These are phyloP conservation scores for Nannochloris sp. DNA, from an alignment of 139 green algal species.

Conservation along the genomic window DNA sequence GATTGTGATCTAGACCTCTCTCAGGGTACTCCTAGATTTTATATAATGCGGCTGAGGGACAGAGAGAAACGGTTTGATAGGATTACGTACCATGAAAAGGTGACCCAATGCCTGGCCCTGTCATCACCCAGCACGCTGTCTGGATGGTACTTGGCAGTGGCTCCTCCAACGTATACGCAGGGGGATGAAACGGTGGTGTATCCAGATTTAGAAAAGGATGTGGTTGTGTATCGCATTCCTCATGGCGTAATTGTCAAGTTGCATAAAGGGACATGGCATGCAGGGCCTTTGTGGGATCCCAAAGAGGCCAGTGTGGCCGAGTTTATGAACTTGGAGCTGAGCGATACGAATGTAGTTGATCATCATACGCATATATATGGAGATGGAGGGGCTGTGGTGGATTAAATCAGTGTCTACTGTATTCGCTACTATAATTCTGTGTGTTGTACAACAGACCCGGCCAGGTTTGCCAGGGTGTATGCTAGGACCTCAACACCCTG, in stretches of 20 bases:
- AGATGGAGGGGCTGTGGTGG: not conserved
- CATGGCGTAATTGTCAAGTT: slow-evolving; percentile 39
- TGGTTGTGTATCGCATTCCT: slow-evolving; percentile 42
- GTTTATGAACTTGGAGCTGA: slow-evolving; percentile 94
- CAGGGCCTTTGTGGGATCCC: slow-evolving; percentile 29
- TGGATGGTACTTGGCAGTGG: slow-evolving; percentile 79
- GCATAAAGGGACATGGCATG: slow-evolving; percentile 67
- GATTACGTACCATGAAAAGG: slow-evolving; percentile 84
- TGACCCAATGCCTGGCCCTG: slow-evolving; percentile 63
- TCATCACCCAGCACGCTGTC: slow-evolving; percentile 12
- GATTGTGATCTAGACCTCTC: not conserved
- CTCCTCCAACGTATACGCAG: slow-evolving; percentile 32
- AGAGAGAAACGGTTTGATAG: slow-evolving; percentile 57
- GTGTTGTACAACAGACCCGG: slow-evolving; percentile 4
- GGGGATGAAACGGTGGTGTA: slow-evolving; percentile 15
- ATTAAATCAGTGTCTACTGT: too few species aligned
- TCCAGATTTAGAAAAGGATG: slow-evolving; percentile 27
- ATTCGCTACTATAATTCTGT: too few species aligned
- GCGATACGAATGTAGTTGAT: slow-evolving; percentile 87
- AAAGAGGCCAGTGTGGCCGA: slow-evolving; percentile 42
- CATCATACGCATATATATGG: slow-evolving; percentile 81
- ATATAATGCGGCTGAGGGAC: slow-evolving; percentile 84
- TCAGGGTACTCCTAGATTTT: slow-evolving; percentile 53
- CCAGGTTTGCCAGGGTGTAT: slow-evolving; percentile 27
- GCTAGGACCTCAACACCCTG: slow-evolving; percentile 36